Base-by-base conservation (phyloP, 192 early-diverging fungal genomes). In the Kappamyces sp. region DNA sequence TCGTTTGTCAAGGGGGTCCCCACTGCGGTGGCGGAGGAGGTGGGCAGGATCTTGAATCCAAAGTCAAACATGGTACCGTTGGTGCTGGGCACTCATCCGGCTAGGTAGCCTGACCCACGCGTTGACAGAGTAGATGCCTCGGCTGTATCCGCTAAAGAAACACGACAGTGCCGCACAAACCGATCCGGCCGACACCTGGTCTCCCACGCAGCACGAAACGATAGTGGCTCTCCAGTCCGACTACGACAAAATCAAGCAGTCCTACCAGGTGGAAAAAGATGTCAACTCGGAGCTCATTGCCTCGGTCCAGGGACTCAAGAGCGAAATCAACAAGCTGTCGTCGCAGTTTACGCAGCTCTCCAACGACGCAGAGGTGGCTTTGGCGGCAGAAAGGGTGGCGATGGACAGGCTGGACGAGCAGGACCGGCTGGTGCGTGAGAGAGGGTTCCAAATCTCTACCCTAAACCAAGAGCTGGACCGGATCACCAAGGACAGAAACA, bases 191-290 rank as follows among this genome's bases (percentile, higher is more conserved):
- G 51, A 40, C 3, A 4, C 41, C 4, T 53, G 38, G 38, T 12
- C n/a, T 9, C 38, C 38, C n/a, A 53, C 41, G 38, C 51, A 53
- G 31, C 41, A 53, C 41, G 51, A 53, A 53, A 33, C 23, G 23
- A 23, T 23, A 23, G 23, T 23, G 23, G 23, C 23, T 23, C 15
- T 53, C 12, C 51, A 53, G 41, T 32, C 41, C 3, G 41, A 53
- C 31, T 36, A 53, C n/a, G 38, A 53, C 23, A 53, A 13, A 32
- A 53, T 40, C 51, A 53, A 53, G 51, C 23, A 23, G 23, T 23
- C 23, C 23, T 53, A 53, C 31, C 51, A 53, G 13, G 15, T 53
- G 1, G 51, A 53, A 53, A 53, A 53, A 32, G 51, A 53, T 33
- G 41, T 53, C 13, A 53, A 53, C 41, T 40, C 38, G 41, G 41